Evolutionary conservation across 2,329 filamentous ascomycete species (phyloP), one percentile per base, ranked within the genome.

Genomic region (Fusarium odoratissimum): DNA sequence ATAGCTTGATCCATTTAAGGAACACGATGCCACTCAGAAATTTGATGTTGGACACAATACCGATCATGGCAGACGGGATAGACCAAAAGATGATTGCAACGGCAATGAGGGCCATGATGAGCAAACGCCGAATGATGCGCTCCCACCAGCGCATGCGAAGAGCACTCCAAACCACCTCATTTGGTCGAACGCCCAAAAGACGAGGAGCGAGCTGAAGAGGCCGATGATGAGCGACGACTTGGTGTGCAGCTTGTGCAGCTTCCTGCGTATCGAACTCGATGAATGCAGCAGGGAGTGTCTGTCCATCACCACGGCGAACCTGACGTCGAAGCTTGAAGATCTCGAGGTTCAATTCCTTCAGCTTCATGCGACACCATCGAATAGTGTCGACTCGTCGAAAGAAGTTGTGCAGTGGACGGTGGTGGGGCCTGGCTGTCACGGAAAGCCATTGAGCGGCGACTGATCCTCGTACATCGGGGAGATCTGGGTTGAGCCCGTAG

Each of bases 311-410:
- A 67, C 93, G 87, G 0, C 93, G 91, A 58, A 92, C 91, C 48
- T 97, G 88, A 54, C 91, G 90, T 72, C 92, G 89, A 58, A 98
- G 89, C 81, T 97, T 92, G 68, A 76, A 81, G 35, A 85, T 85
- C 21, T 82, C 79, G 0, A 78, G 67, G 51, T 84, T 84, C 19
- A 85, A 75, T 5, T 83, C 78, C 31, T 81, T 80, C 5, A 85
- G 76, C 8, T 82, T 78, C 3, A 87, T 85, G 57, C 96, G 92
- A 71, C 91, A 93, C 92, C 93, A 98, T 70, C 95, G 91, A 81
- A 99, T 98, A 0, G 95, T 96, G 83, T 99, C 96, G 21, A 98
- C 95, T 81, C 97, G 96, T 79, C 94, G 91, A 74, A 95, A 93
- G 73, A 95, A 88, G 51, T 93, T 86, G 21, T 88, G 89, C 28